These are phyloP conservation scores for Auricularia sp. DNA, from an alignment of 768 basidiomycete genomes.

Conservation along the genomic window DNA sequence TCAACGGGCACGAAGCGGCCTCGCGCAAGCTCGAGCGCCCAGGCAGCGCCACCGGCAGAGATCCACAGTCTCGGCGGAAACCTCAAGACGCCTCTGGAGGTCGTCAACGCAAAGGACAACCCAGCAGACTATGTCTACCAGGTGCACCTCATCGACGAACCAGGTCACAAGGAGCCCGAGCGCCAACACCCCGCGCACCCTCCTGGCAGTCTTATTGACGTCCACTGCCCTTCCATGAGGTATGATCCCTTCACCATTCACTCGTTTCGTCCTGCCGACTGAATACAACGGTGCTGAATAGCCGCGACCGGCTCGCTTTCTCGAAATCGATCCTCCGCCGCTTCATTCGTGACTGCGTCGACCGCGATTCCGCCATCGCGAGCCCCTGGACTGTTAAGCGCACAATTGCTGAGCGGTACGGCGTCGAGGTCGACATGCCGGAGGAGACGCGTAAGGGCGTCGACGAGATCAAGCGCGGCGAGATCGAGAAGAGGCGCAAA, in stretches of 20 bases:
- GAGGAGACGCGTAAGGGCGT: constrained; percentile 74
- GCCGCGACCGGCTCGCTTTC: constrained; percentile 91
- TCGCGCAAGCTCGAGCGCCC: constrained; percentile 18
- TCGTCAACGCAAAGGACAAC: constrained; percentile 62
- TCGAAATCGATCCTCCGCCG: constrained; percentile 95
- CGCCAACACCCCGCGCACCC: constrained; percentile 1
- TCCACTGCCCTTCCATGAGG: constrained; percentile 75
- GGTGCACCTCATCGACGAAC: constrained; percentile 69
- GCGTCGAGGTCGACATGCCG: constrained; percentile 77
- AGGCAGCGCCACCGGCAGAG: constrained; percentile 28
- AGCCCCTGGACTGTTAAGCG: constrained; percentile 95
- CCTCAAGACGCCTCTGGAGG: constrained; percentile 64
- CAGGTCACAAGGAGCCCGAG: constrained; percentile 41
- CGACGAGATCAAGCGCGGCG: constrained; percentile 70
- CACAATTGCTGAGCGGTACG: constrained; percentile 72
- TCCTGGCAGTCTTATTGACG: constrained; percentile 74
- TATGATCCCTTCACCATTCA: constrained; percentile 22
- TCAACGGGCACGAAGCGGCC: constrained; percentile 23
- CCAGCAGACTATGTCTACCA: constrained; percentile 80
- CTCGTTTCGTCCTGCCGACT: constrained; percentile 5
- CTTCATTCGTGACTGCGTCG: constrained; percentile 92
- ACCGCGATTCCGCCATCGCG: constrained; percentile 83
- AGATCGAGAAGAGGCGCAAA: constrained; percentile 89
- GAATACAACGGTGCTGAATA: constrained; percentile 21
- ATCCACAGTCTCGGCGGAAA: constrained; percentile 69